A percentile compares a stretch with the other conserved stretches of the same genome.
Conservation (phyloP, 306 rosid species). For the Alnus glutinosa region DNA sequence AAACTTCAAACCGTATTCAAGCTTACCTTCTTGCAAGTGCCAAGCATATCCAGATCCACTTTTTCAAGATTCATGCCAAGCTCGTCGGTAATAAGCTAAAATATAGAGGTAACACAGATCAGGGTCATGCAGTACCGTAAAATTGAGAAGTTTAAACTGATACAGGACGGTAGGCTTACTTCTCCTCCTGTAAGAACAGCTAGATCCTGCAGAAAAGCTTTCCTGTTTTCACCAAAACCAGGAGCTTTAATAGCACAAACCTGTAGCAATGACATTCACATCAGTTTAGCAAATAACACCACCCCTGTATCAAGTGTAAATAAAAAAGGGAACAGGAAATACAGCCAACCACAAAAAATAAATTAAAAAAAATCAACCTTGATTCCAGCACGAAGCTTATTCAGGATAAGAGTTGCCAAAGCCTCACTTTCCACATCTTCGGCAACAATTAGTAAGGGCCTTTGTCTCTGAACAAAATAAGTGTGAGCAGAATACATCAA, state of each 20-base stretch:
- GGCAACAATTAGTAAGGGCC: conserved; percentile 75
- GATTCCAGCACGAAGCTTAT: conserved; percentile 97
- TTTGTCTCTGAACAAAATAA: conserved; percentile 61
- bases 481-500: conserved; percentile 7
- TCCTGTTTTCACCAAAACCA: conserved; percentile 93
- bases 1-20: conserved; percentile 9
- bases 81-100: conserved; percentile 87
- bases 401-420: conserved; percentile 77
- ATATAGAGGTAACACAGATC: not conserved
- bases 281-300: conserved; percentile 10
- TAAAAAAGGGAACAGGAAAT: not conserved
- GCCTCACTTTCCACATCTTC: conserved; percentile 98
- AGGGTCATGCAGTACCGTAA: not conserved
- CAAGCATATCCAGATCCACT: conserved; percentile 75
- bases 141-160: not conserved
- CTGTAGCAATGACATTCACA: conserved; percentile 38
- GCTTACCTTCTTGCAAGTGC: conserved; percentile 85
- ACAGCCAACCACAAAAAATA: not conserved
- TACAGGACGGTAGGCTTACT: conserved; percentile 43
- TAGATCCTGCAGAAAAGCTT: conserved; percentile 77
- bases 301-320: not conserved
- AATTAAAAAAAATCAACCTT: conserved; percentile 51
- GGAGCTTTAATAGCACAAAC: conserved; percentile 96
- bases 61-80: conserved; percentile 94
- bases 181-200: conserved; percentile 86